Conservation (phyloP, 352 stramenopile species). For the Albugo laibachii region DNA sequence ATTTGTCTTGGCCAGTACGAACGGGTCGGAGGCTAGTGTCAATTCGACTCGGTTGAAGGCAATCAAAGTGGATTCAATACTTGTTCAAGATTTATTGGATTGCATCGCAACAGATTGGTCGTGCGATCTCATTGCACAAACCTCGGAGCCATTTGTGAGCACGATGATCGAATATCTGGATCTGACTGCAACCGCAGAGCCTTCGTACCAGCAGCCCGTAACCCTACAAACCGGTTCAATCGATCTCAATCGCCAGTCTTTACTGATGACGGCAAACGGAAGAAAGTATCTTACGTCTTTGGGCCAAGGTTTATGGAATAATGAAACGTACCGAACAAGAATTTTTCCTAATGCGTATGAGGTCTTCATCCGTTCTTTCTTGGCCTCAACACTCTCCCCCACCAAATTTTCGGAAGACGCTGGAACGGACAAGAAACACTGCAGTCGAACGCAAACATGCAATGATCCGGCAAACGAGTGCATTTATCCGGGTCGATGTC, state of each 20-base stretch:
- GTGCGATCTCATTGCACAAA: conserved; percentile 47
- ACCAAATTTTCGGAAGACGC: conserved; percentile 2
- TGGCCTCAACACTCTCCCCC: conserved; percentile 24
- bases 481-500: conserved; percentile 54
- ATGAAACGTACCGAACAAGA: conserved; percentile 25
- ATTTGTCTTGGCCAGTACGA: conserved; percentile 35
- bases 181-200: conserved; percentile 18
- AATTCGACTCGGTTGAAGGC: conserved; percentile 3
- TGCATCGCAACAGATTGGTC: conserved; percentile 46
- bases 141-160: conserved; percentile 32
- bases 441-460: conserved; percentile 34
- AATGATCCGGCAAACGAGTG: conserved; percentile 37
- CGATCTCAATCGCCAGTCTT: conserved; percentile 20
- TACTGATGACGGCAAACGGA: conserved; percentile 16
- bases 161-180: conserved; percentile 51
- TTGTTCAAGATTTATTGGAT: conserved; percentile 30
- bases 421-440: conserved; percentile 20
- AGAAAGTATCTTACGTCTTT: conserved; percentile 14
- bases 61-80: conserved; percentile 25
- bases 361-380: conserved; percentile 47
- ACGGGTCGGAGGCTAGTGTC: conserved; percentile 15
- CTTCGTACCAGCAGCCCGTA: conserved; percentile 25
- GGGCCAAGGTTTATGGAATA: conserved; percentile 26
- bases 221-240: conserved; percentile 39
- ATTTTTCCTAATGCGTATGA: conserved; percentile 74